These are phyloP conservation scores for Meyerozyma sp. DNA, from an alignment of 1,139 yeast genomes.

Conservation along the genomic window DNA sequence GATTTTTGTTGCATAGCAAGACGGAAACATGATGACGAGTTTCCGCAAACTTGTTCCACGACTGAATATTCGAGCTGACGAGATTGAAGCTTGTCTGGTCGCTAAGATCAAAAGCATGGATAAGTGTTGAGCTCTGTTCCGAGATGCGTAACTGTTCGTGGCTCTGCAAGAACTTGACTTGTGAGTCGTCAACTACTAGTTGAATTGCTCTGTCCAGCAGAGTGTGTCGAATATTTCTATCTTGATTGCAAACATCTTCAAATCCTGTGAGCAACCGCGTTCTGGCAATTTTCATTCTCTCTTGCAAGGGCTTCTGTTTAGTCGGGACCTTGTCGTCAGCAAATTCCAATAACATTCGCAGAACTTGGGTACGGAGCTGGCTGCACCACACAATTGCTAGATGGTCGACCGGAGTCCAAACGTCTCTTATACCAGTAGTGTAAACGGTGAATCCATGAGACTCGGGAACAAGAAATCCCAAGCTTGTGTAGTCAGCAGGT, in stretches of 20 bases:
- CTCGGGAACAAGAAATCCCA: constrained; percentile 68
- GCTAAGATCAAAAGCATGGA: not conserved
- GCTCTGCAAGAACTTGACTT: not conserved
- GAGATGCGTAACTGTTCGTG: not conserved
- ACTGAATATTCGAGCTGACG: not conserved
- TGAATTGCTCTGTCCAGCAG: not conserved
- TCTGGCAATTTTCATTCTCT: constrained; percentile 57
- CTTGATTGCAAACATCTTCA: constrained; percentile 31
- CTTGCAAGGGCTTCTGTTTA: constrained; percentile 44
- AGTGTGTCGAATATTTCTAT: not conserved
- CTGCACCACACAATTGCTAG: constrained; percentile 97
- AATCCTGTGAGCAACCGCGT: constrained; percentile 53
- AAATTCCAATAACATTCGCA: constrained; percentile 54
- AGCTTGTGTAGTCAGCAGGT: constrained; percentile 89
- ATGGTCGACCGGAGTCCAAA: constrained; percentile 95
- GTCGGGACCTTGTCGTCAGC: constrained; percentile 40
- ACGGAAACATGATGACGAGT: not conserved
- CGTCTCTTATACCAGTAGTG: constrained; percentile 82
- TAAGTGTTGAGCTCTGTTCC: not conserved
- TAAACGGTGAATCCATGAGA: constrained; percentile 78
- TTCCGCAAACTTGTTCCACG: not conserved
- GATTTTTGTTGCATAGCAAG: constrained; percentile 12
- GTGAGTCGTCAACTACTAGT: not conserved
- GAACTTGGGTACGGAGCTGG: constrained; percentile 66
- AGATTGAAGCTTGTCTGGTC: not conserved